A percentile compares a stretch with the other conserved stretches of the same genome.
Evolutionary conservation across 1,284 basidiomycete species (phyloP).

Genomic region (Malassezia furfur): DNA sequence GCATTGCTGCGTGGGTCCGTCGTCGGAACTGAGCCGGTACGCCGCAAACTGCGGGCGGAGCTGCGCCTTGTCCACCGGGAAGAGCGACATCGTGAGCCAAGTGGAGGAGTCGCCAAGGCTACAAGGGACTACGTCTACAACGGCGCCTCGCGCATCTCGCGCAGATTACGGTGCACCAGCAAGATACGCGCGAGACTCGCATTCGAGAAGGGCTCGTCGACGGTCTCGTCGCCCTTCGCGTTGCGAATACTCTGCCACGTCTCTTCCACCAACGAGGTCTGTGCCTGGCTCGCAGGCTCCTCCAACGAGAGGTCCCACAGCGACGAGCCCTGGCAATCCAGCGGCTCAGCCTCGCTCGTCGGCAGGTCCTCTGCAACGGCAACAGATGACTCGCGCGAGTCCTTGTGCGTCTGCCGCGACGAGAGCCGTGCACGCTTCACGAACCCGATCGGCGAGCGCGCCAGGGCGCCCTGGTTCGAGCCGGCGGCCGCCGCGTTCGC

Average conservation of each 20-base stretch:
- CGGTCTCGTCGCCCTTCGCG: neutral
- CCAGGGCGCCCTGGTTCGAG: conserved; percentile 1
- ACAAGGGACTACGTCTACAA: neutral
- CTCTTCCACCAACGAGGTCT: conserved; percentile 1
- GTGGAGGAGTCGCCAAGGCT: neutral
- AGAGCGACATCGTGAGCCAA: neutral
- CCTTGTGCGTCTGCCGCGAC: conserved; percentile 14
- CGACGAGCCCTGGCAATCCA: neutral
- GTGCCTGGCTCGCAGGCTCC: neutral
- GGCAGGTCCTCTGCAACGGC: neutral
- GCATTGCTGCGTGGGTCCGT: neutral
- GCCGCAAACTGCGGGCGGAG: conserved; percentile 7
- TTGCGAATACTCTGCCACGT: conserved; percentile 1
- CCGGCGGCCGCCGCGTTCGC: conserved; percentile 16
- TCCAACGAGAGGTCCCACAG: conserved; percentile 10
- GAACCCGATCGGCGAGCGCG: conserved; percentile 16
- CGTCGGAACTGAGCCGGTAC: neutral
- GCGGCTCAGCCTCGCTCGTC: neutral
- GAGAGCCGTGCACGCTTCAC: conserved; percentile 19
- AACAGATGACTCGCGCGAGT: conserved; percentile 1
- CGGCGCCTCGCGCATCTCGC: neutral
- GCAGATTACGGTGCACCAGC: conserved; percentile 2
- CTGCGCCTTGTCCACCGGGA: neutral
- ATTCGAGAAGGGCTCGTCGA: neutral
- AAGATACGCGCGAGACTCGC: conserved; percentile 2